Percentiles rank a stretch among this genome's conserved stretches.
Conservation (phyloP, 75 land plant genomes). For the Picea glauca region DNA sequence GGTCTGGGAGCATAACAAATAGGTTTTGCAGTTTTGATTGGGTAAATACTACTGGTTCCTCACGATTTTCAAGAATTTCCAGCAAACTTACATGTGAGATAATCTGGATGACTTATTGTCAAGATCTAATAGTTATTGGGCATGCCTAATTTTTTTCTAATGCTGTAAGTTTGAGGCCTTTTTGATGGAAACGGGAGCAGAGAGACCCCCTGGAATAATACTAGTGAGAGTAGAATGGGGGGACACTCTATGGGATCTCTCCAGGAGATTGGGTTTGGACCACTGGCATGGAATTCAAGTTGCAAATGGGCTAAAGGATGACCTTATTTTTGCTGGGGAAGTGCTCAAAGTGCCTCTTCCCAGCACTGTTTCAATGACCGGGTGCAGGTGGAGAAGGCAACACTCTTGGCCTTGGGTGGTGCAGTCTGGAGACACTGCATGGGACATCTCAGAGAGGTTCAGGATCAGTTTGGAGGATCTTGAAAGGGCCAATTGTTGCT, state of each 20-base stretch:
- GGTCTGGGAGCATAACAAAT: too few species aligned
- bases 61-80: too few species aligned
- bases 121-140: too few species aligned
- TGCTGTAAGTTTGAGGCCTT: too few species aligned
- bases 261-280: constrained; percentile 13
- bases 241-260: constrained; percentile 28
- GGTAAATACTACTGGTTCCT: too few species aligned
- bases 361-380: background rate
- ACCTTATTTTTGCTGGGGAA: constrained; percentile 25
- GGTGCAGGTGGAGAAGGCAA: background rate
- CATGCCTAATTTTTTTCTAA: too few species aligned
- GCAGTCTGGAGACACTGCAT: constrained; percentile 23
- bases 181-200: too few species aligned
- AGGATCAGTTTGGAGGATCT: constrained; percentile 23
- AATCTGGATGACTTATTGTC: too few species aligned
- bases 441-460: constrained; percentile 27
- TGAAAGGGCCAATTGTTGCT: constrained; percentile 7
- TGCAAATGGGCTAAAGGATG: constrained; percentile 19
- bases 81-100: too few species aligned
- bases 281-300: constrained; percentile 19
- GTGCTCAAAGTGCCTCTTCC: constrained; percentile 21
- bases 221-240: constrained; percentile 19
- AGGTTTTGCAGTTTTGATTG: too few species aligned
- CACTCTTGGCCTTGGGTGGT: constrained; percentile 16
- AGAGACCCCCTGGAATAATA: background rate